Evolutionary conservation across 2,329 filamentous ascomycete species (phyloP), one percentile per base, ranked within the genome.

Genomic region (Ceratocystis smalleyi): DNA sequence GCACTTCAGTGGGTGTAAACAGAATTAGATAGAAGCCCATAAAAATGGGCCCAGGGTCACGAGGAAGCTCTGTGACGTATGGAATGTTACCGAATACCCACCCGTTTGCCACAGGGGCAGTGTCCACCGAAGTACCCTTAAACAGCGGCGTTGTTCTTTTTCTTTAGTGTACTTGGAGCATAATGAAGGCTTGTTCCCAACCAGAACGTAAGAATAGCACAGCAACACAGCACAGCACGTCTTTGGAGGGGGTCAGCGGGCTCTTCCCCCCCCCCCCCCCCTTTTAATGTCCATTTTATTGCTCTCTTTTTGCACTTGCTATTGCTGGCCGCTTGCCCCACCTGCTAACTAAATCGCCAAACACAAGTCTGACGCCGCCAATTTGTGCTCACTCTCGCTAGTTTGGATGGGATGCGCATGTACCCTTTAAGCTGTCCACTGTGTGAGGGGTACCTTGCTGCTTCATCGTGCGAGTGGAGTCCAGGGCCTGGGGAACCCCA

Each of bases 81-180:
- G 5, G n/a, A 43, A 43, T 61, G 35, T 43, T 43, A 61, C 22
- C 24, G 43, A 27, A 43, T 47, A 61, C 40, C 30, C 35, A 2
- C 2, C 22, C 43, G 43, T 47, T 61, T 61, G 59, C 59, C 59
- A 61, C 59, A 49, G 59, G 45, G 59, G 59, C 59, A 32, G 59
- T 61, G n/a, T 27, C 59, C 54, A 10, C 54, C 35, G 54, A 57
- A n/a, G 24, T 35, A 57, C 24, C 27, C 24, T 35, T 15, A 35
- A 57, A 57, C 54, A 30, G 59, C 12, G 57, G 57, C 17, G 17
- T 12, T 32, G 30, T 59, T 24, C 12, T 1, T 54, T 19, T 54
- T 24, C 6, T 57, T 32, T 40, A 40, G 35, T 40, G 35, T 15
- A 15, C 35, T 40, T 40, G 35, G 35, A 15, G 10, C 10, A 40